Base-by-base conservation (phyloP, 2,329 filamentous ascomycete genomes). In the Didymella pomorum region DNA sequence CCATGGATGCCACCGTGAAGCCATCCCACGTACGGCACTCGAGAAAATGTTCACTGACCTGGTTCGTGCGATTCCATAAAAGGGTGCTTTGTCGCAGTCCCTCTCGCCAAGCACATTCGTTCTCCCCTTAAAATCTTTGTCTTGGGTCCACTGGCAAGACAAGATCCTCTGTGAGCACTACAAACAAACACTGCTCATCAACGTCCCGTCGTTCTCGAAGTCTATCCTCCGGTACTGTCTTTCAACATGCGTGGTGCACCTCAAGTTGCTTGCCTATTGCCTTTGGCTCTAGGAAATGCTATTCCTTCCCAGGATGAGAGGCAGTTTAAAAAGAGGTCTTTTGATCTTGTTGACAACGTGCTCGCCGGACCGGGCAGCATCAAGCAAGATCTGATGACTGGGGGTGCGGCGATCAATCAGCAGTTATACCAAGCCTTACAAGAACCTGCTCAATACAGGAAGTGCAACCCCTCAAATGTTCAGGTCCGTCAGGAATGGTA, bases 401-500 rank as follows among this genome's bases (percentile, higher is more conserved):
- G 65, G n/a, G 52, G 62, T 33, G 68, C 69, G 42, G 68, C 61
- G 11, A 60, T 70, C 39, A 70, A 70, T 10, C 69, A 72, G 58
- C 67, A 70, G 41, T 59, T 69, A 6, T 71, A 67, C 39, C 69
- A 72, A 52, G 66, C 66, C 33, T 62, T 53, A 6, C 57, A 64
- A 25, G 51, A 70, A 49, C 44, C 47, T 21, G 56, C 50, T 11
- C 71, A 66, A 41, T 68, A 65, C 56, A 65, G 65, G 31, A 71
- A 64, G 20, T 80, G 78, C 58, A 79, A 72, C 11, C 62, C 79
- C 5, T 52, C 69, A 8, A 82, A 79, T 55, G 72, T 76, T 12
- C 66, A 68, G 12, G 66, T 80, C 4, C 71, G 81, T 41, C 71
- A 72, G 56, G 80, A 83, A 70, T 83, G 81, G 81, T 79, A 56